Conservation (phyloP, 2,329 filamentous ascomycete species). For the Grosmannia clavigera region DNA sequence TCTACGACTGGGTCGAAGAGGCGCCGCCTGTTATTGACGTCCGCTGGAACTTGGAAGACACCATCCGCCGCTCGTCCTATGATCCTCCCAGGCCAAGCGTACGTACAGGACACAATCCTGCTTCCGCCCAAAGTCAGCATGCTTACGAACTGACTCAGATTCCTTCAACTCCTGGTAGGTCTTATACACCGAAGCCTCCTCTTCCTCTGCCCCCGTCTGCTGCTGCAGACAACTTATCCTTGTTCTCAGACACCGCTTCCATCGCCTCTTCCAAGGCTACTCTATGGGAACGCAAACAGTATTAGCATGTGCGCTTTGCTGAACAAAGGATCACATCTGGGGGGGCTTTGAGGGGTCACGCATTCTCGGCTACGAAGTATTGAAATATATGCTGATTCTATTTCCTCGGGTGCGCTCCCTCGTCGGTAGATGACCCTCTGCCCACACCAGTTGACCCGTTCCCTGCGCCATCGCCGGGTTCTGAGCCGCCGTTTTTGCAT, state of each 20-base stretch:
- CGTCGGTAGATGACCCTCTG: background rate
- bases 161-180: background rate
- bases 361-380: too few species aligned
- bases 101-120: conserved; percentile 18
- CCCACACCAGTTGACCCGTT: background rate
- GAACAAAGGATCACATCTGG: too few species aligned
- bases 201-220: background rate
- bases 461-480: too few species aligned
- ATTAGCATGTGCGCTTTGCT: too few species aligned
- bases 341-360: too few species aligned
- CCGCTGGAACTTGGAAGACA: conserved; percentile 49
- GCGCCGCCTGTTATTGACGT: conserved; percentile 40
- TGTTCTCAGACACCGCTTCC: background rate
- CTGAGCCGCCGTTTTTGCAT: conserved; percentile 24
- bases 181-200: background rate
- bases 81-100: conserved; percentile 32
- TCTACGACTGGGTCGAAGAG: conserved; percentile 39
- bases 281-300: too few species aligned
- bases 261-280: background rate
- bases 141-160: background rate
- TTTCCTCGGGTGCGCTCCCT: background rate
- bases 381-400: background rate
- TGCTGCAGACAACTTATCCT: background rate
- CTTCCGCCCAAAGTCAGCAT: background rate
- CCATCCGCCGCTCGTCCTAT: conserved; percentile 33